Evolutionary conservation across 2,329 filamentous ascomycete species (phyloP).

Genomic region (Dothideomycetes sp.): DNA sequence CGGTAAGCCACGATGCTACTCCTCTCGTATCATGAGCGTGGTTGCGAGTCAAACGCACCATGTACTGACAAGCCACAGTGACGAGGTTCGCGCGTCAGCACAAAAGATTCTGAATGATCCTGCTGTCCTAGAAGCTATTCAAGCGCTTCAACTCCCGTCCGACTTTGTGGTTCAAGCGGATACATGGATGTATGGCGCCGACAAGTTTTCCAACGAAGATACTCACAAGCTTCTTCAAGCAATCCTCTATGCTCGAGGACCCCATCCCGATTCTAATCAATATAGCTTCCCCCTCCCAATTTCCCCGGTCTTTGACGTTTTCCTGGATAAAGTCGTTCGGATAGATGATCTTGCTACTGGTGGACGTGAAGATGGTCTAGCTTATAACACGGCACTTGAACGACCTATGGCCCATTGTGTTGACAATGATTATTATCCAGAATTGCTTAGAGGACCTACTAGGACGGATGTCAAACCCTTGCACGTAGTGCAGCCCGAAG

Average conservation of each 20-base stretch:
- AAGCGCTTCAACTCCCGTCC: not conserved
- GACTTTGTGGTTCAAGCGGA: conserved; percentile 1
- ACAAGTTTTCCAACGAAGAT: not conserved
- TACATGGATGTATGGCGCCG: conserved; percentile 7
- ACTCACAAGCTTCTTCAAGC: conserved; percentile 1
- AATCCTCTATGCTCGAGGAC: conserved; percentile 1
- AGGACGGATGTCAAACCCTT: conserved; percentile 58
- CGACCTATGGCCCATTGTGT: conserved; percentile 1
- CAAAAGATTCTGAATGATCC: conserved; percentile 3
- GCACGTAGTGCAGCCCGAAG: conserved; percentile 78
- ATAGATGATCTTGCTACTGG: conserved; percentile 3
- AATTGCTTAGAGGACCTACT: not conserved
- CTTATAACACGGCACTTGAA: conserved; percentile 1
- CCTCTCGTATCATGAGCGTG: no score
- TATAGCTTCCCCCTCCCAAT: conserved; percentile 2
- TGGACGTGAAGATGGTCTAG: conserved; percentile 1
- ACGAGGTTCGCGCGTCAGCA: not conserved
- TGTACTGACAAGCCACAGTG: not conserved
- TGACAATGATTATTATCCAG: conserved; percentile 3
- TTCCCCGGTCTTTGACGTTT: conserved; percentile 4
- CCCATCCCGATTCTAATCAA: conserved; percentile 2
- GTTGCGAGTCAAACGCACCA: not conserved
- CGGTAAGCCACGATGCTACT: not conserved
- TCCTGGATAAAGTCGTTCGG: not conserved
- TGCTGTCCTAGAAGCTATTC: conserved; percentile 1